Percentiles rank a stretch among this genome's conserved stretches.
These are phyloP conservation scores for Pestalotiopsis sp. DNA, from an alignment of 2,329 filamentous ascomycete species.

Conservation along the genomic window DNA sequence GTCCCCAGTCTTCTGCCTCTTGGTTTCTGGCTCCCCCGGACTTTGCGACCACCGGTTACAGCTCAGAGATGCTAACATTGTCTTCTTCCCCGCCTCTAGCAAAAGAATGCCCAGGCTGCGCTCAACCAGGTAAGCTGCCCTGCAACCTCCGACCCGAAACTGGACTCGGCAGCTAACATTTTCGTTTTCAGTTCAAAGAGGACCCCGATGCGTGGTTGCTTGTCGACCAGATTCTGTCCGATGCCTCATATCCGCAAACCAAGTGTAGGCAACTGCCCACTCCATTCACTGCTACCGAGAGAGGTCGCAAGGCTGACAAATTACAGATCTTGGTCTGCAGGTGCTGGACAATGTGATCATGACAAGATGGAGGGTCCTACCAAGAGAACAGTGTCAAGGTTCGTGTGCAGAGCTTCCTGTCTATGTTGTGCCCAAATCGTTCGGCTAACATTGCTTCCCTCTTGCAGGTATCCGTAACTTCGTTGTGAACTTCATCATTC, in stretches of 20 bases:
- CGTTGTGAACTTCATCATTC: slow-evolving; percentile 97
- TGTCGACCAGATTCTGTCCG: slow-evolving; percentile 94
- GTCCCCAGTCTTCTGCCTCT: not conserved
- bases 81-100: slow-evolving; percentile 56
- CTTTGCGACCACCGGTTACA: slow-evolving; percentile 14
- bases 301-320: slow-evolving; percentile 22
- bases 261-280: slow-evolving; percentile 70
- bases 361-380: slow-evolving; percentile 98
- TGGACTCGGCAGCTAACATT: slow-evolving; percentile 80
- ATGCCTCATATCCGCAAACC: slow-evolving; percentile 90
- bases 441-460: slow-evolving; percentile 13
- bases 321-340: slow-evolving; percentile 84
- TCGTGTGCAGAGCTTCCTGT: slow-evolving; percentile 25
- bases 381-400: slow-evolving; percentile 94
- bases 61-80: slow-evolving; percentile 36
- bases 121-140: slow-evolving; percentile 78
- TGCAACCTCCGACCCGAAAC: slow-evolving; percentile 63
- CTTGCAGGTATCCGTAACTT: slow-evolving; percentile 92
- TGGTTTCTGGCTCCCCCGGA: slow-evolving; percentile 5
- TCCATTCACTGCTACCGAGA: not conserved
- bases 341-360: slow-evolving; percentile 98
- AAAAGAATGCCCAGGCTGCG: slow-evolving; percentile 93
- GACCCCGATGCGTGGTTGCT: slow-evolving; percentile 97
- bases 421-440: not conserved
- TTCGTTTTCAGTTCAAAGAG: slow-evolving; percentile 81